Base-by-base conservation (phyloP, 1,284 basidiomycete species). In the Marasmius fiardii region DNA sequence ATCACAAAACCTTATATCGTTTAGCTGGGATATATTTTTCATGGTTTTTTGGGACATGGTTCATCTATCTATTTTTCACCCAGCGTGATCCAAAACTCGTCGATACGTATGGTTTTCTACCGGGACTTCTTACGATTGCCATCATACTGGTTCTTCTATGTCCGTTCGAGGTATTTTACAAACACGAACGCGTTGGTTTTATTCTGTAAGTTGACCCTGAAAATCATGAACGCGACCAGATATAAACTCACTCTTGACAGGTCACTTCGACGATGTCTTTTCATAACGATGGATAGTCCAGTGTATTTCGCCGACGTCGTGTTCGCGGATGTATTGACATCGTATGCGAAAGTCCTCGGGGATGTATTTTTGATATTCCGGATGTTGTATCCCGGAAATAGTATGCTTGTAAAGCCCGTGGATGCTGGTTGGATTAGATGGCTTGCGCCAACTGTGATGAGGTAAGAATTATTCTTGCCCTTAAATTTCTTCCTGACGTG, bases 341-440 rank as follows among this genome's bases (percentile, higher is more conserved):
- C 93, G 0, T 97, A 93, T 64, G 95, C 97, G 43, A 98, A 98
- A 74, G 95, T 99, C 26, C 77, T 98, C 35, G 97, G 95, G 16
- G 96, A 99, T 65, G 76, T 96, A 49, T 98, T 92, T 91, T 75
- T 98, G 23, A 93, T 92, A 1, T 65, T 88, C 2, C 88, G 82
- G 68, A 88, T 92, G 94, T 71, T 92, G 53, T 71, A 89, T 56
- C 88, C 88, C 8, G 82, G 89, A 33, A 88, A 90, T 43, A 92
- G 87, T 63, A 76, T 93, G 24, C 74, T 90, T 20, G 71, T 77
- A 3, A 77, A 84, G 45, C 87, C 92, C 3, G 68, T 76, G 11
- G 81, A 85, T 58, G 76, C 81, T 34, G 87, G 86, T 2, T 80
- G 81, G 72, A 69, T 79, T 54, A 78, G 85, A 53, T 93, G 88